These are phyloP conservation scores for Solanum stenotomum DNA, from an alignment of 257 asterid species.

Conservation along the genomic window DNA sequence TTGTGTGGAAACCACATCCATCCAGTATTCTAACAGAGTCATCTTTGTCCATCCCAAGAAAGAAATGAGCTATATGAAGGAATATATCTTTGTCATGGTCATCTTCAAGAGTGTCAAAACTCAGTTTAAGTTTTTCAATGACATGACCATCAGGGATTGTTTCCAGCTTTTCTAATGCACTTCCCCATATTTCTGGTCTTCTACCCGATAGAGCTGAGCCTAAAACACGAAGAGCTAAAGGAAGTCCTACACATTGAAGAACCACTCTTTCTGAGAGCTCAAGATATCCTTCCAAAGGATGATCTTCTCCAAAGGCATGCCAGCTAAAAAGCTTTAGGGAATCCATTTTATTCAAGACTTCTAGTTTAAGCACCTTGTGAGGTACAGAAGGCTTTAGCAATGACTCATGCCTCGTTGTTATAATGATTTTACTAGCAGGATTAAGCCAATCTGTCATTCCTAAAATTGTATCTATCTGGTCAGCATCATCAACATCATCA, in stretches of 20 bases:
- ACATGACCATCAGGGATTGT: neutral
- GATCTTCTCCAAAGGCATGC: slow-evolving; percentile 3
- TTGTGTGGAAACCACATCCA: slow-evolving; percentile 4
- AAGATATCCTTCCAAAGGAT: neutral
- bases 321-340: neutral
- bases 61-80: slow-evolving; percentile 4
- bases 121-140: neutral
- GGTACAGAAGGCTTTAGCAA: neutral
- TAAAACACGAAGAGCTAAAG: slow-evolving; percentile 2
- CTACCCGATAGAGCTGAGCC: neutral
- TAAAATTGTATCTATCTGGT: slow-evolving; percentile 3
- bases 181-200: neutral
- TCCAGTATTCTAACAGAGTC: neutral
- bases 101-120: slow-evolving; percentile 1
- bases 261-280: neutral
- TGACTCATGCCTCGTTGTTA: slow-evolving; percentile 1
- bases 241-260: neutral
- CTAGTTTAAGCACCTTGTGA: neutral
- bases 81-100: neutral
- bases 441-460: slow-evolving; percentile 4
- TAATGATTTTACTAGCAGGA: slow-evolving; percentile 8
- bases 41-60: neutral
- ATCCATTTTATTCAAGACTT: neutral
- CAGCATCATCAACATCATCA: slow-evolving; percentile 13
- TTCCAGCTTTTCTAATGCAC: slow-evolving; percentile 2